Evolutionary conservation across 768 basidiomycete species (phyloP).

Genomic region (Fomitopsis serialis): DNA sequence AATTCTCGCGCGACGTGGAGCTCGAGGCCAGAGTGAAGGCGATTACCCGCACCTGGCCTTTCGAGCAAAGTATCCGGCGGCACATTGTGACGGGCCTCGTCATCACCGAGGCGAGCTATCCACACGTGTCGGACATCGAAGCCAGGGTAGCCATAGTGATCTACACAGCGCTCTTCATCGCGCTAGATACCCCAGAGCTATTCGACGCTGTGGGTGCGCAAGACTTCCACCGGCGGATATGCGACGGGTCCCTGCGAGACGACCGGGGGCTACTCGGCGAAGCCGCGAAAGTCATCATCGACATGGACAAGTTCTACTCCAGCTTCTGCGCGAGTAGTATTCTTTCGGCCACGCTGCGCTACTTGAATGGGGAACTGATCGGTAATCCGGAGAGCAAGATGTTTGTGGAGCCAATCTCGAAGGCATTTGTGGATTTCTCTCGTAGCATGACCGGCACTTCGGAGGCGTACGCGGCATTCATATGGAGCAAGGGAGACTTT

Average conservation of each 20-base stretch:
- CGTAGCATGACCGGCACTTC: constrained; percentile 25
- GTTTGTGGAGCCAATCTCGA: constrained; percentile 17
- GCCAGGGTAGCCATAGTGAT: not conserved
- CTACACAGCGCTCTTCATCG: not conserved
- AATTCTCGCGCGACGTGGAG: not conserved
- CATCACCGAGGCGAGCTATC: not conserved
- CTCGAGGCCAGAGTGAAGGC: not conserved
- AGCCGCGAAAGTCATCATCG: constrained; percentile 18
- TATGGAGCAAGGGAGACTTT: constrained; percentile 29
- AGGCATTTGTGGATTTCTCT: constrained; percentile 21
- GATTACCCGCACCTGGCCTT: not conserved
- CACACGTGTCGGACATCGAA: constrained; percentile 4
- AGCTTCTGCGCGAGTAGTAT: constrained; percentile 29
- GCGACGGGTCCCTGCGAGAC: not conserved
- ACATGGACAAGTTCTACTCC: constrained; percentile 22
- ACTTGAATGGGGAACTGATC: constrained; percentile 28
- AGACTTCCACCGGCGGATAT: not conserved
- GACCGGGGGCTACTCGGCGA: not conserved
- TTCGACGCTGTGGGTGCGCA: not conserved
- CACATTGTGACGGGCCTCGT: not conserved
- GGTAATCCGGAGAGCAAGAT: constrained; percentile 27
- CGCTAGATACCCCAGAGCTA: not conserved
- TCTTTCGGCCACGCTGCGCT: constrained; percentile 29
- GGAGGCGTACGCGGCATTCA: constrained; percentile 30
- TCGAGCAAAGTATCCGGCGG: not conserved